Evolutionary conservation across 2,329 filamentous ascomycete species (phyloP), one percentile per base, ranked within the genome.

Genomic region (Nemania serpens): DNA sequence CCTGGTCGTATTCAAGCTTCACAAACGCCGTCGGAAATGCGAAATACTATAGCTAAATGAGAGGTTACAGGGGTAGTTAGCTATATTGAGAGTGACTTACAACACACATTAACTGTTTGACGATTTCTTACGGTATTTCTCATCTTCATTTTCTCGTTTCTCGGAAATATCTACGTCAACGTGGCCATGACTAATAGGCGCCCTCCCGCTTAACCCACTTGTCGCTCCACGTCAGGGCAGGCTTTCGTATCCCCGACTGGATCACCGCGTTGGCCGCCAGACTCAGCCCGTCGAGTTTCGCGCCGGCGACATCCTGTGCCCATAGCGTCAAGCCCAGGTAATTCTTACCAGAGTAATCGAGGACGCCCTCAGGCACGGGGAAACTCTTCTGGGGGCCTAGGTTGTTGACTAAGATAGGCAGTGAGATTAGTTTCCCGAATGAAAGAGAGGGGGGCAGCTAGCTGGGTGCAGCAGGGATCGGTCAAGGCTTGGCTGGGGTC

Each of bases 331-430:
- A 68, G 0, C 83, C 88, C 5, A 93, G 69, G 74, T 84, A 90
- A 67, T 94, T 94, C 34, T 79, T 81, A 0, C 90, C 90, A 4
- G 80, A 78, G 72, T 92, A 90, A 70, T 93, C 83, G 52, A 91
- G 76, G 20, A 93, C 80, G 20, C 89, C 89, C 75, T 91, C 84
- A 0, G 90, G 90, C 0, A 93, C 89, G 1, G 89, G 89, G 71
- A 88, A 93, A 1, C 74, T 79, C 0, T 81, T 85, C 76, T 94
- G 90, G 1, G 91, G 91, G 0, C 91, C 91, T n/a, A 93, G 80
- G 64, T 92, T 88, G 39, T 62, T 62, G 62, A 59, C 62, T 62
- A 43, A 22, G 33, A 12, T 17, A 37, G 15, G 15, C 18, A 36
- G 25, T 18, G 48, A 43, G 15, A n/a, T 54, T 53, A 56, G 62